Base-by-base conservation (phyloP, 1,284 basidiomycete species). In the Rhodotorula mucilaginosa region DNA sequence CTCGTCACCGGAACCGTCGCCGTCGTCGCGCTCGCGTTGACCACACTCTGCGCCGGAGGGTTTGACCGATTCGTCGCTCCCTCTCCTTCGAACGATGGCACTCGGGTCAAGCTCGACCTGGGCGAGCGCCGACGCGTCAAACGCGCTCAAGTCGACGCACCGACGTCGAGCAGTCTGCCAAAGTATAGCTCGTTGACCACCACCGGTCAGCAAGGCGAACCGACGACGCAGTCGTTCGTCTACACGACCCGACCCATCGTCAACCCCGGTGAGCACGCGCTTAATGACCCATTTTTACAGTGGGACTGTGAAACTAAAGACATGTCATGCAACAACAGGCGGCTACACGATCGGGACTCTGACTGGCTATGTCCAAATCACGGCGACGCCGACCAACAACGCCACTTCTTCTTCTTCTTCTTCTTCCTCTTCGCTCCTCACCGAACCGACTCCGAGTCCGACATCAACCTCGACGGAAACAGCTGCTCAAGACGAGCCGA, bases 221-320 rank as follows among this genome's bases (percentile, higher is more conserved):
- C 54, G 54, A 56, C 54, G 26, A 56, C 54, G 26, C 26, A 56
- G 26, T 56, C 54, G 1, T 56, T 56, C 34, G 70, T 74, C 54
- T 64, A 54, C 48, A 69, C 69, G 52, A 71, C 73, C n/a, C 61
- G 69, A n/a, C 73, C 73, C 10, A 71, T 74, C 62, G 62, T 74
- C 29, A 72, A 69, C 52, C 68, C 68, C 19, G 65, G 68, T 69
- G n/a, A 51, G 64, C 63, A 19, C 26, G 29, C 16, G 19, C 23
- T 60, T 26, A 16, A 10, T 15, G 39, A 44, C 39, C 39, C 8
- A 13, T 44, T 44, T 23, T 61, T 34, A 16, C 29, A 52, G 19
- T 58, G 19, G 34, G 8, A 26, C 19, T 29, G 26, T 15, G 23
- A 29, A 18, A 34, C 59, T 16, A 21, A 26, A 26, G 19, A 10